Conservation (phyloP, 768 basidiomycete species). For the Lactifluus pinguis region DNA sequence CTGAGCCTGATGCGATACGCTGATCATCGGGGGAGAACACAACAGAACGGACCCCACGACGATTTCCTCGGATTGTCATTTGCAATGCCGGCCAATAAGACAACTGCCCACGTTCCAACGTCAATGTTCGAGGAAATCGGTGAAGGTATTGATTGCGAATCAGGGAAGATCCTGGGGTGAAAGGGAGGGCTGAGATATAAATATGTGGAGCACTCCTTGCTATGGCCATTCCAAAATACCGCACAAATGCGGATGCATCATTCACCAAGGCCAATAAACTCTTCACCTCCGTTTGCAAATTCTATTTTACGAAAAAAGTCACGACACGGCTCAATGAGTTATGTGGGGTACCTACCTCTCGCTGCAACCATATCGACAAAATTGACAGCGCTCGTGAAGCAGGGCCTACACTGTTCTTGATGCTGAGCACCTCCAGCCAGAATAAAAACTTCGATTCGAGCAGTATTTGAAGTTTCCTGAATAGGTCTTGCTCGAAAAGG, state of each 20-base stretch:
- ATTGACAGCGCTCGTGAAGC: not conserved
- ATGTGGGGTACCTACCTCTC: not conserved
- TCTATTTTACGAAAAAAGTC: not conserved
- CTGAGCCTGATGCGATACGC: too few relatives aligned
- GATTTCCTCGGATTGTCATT: not conserved
- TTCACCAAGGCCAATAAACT: not conserved
- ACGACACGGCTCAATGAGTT: not conserved
- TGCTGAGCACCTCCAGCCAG: not conserved
- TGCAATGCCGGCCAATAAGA: not conserved
- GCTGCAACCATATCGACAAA: not conserved
- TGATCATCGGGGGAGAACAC: too few relatives aligned
- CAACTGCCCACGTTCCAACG: not conserved
- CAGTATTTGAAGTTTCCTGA: not conserved
- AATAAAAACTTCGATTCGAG: not conserved
- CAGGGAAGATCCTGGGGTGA: too few relatives aligned
- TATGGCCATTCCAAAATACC: not conserved
- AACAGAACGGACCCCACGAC: too few relatives aligned
- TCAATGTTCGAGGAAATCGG: not conserved
- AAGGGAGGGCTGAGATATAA: too few relatives aligned
- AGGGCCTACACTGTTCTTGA: not conserved
- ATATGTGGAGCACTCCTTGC: not conserved
- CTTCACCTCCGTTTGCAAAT: not conserved
- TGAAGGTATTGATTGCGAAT: not conserved
- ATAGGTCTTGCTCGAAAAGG: not conserved
- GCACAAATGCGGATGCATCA: not conserved